Percentiles rank a stretch among this genome's conserved stretches.
Evolutionary conservation across 257 asterid genomes (phyloP).

Genomic region (Galeopsis tetrahit): DNA sequence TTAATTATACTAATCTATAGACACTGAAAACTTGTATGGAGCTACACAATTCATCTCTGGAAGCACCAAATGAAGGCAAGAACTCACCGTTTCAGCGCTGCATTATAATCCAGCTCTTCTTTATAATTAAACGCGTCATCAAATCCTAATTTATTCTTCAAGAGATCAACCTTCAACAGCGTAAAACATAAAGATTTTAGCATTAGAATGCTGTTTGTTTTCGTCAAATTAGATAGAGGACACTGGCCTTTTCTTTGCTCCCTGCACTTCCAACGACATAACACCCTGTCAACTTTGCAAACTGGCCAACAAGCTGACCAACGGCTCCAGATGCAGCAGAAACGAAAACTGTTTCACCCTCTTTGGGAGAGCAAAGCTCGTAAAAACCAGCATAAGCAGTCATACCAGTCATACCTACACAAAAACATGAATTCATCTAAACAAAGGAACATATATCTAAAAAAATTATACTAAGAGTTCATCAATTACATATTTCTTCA

Average conservation of each 20-base stretch:
- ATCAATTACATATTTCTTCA: too few relatives aligned
- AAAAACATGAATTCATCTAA: not conserved
- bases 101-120: constrained; percentile 9
- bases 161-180: constrained; percentile 19
- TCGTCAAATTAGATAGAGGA: not conserved
- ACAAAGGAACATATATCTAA: too few relatives aligned
- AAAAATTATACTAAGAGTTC: too few relatives aligned
- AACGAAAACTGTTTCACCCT: constrained; percentile 4
- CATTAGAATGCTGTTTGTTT: not conserved
- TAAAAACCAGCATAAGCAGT: constrained; percentile 14
- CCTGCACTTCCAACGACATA: constrained; percentile 22
- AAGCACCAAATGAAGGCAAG: not conserved
- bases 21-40: not conserved
- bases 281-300: constrained; percentile 16
- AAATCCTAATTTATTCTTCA: constrained; percentile 26
- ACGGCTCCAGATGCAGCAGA: constrained; percentile 20
- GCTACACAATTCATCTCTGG: not conserved
- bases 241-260: not conserved
- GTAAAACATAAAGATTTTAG: not conserved
- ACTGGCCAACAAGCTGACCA: constrained; percentile 28
- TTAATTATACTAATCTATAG: not conserved
- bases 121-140: constrained; percentile 23
- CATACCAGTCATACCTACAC: not conserved
- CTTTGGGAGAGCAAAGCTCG: constrained; percentile 6
- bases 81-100: constrained; percentile 16